Evolutionary conservation across 306 rosid genomes (phyloP), one percentile per base, ranked within the genome.

Genomic region (Begonia fuchsioides): DNA sequence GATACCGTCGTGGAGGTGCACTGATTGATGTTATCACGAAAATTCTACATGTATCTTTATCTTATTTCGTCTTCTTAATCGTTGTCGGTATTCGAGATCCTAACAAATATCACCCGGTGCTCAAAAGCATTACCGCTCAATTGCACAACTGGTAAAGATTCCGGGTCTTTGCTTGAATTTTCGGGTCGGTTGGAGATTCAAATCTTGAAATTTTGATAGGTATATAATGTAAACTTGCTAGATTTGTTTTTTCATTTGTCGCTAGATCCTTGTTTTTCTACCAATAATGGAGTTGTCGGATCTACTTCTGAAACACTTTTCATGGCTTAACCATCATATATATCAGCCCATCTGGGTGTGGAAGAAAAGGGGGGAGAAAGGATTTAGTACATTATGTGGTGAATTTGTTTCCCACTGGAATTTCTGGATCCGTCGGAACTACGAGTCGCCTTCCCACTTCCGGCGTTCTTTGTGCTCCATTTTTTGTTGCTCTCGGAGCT

Each of bases 91-190:
- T n/a, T n/a, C n/a, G n/a, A n/a, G n/a, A n/a, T n/a, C n/a, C n/a
- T n/a, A n/a, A n/a, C n/a, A n/a, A n/a, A n/a, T 90, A 90, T 59
- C 95, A 79, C 57, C 83, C 78, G 38, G 56, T 90, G 52, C 79
- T 77, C 51, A 90, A 90, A 81, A 85, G 92, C 77, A 68, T 85
- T 49, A 77, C 94, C 60, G 72, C 98, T 47, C 95, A 85, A 72
- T 74, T 90, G 72, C 76, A 79, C 53, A 73, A 79, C 71, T 90
- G 98, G 98, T 90, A 20, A n/a, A n/a, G n/a, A n/a, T n/a, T n/a
- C n/a, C n/a, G n/a, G n/a, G 4, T 19, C 4, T 19, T 19, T 32
- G 13, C 50, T 26, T 26, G 32, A 11, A 32, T 32, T 44, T 15
- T 13, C 17, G 12, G 43, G 43, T 50, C 2, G 13, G 8, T 39